phyloP scores from a whole-genome alignment of 169 alveolate genomes.

The Cyclospora cayetanensis region DNA sequence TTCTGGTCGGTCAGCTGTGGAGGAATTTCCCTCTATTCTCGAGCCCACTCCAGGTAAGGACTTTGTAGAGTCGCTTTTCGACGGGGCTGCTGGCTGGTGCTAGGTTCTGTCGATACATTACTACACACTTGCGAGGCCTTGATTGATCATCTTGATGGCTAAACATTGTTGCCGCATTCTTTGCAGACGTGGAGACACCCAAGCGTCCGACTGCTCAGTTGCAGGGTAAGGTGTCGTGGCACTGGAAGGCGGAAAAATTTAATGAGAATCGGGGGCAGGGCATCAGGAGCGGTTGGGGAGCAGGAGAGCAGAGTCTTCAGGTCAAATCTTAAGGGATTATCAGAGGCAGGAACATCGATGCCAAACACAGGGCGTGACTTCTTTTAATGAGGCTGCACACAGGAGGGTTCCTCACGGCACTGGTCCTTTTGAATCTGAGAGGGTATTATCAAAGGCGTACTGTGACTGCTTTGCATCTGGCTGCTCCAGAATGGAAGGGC shows the following conservation, averaged over 20 bases:
- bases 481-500: background rate
- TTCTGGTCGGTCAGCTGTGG: constrained; percentile 24
- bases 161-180: background rate
- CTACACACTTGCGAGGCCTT: background rate
- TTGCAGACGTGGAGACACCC: background rate
- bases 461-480: background rate
- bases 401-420: too few species aligned
- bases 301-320: too few species aligned
- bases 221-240: background rate
- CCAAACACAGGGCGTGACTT: too few species aligned
- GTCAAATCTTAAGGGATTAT: too few species aligned
- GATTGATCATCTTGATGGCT: background rate
- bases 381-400: too few species aligned
- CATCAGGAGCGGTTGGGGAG: background rate
- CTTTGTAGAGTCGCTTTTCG: background rate
- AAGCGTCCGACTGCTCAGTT: constrained; percentile 41
- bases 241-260: too few species aligned
- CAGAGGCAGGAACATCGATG: too few species aligned
- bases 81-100: background rate
- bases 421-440: too few species aligned
- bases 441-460: too few species aligned
- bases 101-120: background rate
- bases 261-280: too few species aligned
- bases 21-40: background rate
- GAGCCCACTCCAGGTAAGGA: background rate